Conservation (phyloP, 2,329 filamentous ascomycete species). For the Alternaria consortialis region DNA sequence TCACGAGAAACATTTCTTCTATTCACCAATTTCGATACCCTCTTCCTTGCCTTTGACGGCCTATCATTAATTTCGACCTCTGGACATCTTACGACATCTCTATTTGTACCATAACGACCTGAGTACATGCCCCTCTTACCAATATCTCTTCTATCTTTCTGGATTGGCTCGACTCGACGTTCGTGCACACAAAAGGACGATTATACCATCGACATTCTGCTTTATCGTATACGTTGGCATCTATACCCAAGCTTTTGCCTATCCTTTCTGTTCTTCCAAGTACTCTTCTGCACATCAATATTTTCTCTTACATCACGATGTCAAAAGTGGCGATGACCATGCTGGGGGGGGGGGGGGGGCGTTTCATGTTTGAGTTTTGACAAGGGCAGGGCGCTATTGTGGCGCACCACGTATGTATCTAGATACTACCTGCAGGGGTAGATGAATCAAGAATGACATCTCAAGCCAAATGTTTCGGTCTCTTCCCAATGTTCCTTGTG, state of each 20-base stretch:
- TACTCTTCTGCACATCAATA: constrained; percentile 20
- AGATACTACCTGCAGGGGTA: constrained; percentile 32
- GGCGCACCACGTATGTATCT: constrained; percentile 36
- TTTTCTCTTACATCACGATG: constrained; percentile 24
- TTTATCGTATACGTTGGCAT: constrained; percentile 15
- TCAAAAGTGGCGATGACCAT: constrained; percentile 23
- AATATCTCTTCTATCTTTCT: constrained; percentile 20
- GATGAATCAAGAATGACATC: constrained; percentile 35
- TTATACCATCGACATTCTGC: constrained; percentile 11
- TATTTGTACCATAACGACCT: constrained; percentile 42
- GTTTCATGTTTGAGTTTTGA: constrained; percentile 39
- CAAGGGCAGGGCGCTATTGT: constrained; percentile 28
- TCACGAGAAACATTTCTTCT: constrained; percentile 18
- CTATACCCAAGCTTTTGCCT: constrained; percentile 14
- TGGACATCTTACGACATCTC: constrained; percentile 23
- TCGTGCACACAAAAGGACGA: constrained; percentile 15
- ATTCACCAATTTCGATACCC: constrained; percentile 18
- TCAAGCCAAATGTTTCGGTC: constrained; percentile 15
- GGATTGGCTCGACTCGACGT: constrained; percentile 18
- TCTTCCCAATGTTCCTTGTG: constrained; percentile 20
- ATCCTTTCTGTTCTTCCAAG: constrained; percentile 10
- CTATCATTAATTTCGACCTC: constrained; percentile 31
- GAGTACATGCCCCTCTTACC: constrained; percentile 26
- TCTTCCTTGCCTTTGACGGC: constrained; percentile 25
- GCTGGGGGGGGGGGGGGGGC: constrained; percentile 28